Evolutionary conservation across 2,329 filamentous ascomycete genomes (phyloP), one percentile per base, ranked within the genome.

Genomic region (Colletotrichum musae): DNA sequence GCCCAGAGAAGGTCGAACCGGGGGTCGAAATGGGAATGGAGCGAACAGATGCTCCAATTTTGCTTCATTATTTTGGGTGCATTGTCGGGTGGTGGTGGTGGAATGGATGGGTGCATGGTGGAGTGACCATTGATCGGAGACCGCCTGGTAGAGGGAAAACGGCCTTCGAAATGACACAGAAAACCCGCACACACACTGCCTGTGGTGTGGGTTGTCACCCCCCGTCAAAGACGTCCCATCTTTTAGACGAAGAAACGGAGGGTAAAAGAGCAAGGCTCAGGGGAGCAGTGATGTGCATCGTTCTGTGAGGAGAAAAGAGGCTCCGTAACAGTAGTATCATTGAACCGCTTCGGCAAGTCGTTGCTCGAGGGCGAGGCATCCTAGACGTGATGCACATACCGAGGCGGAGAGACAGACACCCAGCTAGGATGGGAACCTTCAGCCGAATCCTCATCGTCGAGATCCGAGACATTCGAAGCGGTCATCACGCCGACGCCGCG

Each of bases 41-140:
- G 32, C 60, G 24, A 26, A 66, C 43, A 43, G 56, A 61, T 36
- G 62, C 50, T 66, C 61, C 67, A 57, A 51, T 47, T 45, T 57
- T 41, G 43, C 28, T 69, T 69, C 51, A 59, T 66, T 57, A 52
- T 57, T 60, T 66, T 45, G 48, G 54, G 21, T 58, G 65, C 36
- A 43, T 54, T 52, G 66, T 69, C 62, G 62, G 56, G 39, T 66
- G 62, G 56, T 69, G 54, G 41, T 63, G 50, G 51, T 67, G 64
- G 45, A 47, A 58, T 53, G 48, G 48, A 60, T 61, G 63, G 56
- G 48, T 66, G 64, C 10, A 67, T 60, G 58, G 64, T 66, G 62
- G 66, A 69, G 62, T 69, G 66, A 69, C 61, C 43, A 57, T 41
- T 18, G 21, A 51, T 50, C 60, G 60, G 60, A 68, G 39, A 12